These are phyloP conservation scores for Castanea sativa DNA, from an alignment of 306 rosid species.

Conservation along the genomic window DNA sequence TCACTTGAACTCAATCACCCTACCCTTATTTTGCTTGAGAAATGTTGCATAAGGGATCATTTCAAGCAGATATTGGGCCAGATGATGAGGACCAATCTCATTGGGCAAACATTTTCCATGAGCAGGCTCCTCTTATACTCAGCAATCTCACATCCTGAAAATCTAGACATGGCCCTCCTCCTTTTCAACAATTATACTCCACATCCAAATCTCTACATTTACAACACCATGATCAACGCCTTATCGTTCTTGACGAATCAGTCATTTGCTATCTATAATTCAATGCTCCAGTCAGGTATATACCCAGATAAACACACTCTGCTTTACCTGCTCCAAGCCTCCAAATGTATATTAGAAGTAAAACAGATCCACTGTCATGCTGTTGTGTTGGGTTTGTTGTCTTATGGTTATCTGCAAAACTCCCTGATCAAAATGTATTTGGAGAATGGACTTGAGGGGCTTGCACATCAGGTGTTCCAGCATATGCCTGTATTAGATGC, in stretches of 20 bases:
- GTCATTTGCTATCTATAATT: conserved; percentile 38
- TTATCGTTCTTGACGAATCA: conserved; percentile 30
- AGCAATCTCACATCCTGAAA: conserved; percentile 47
- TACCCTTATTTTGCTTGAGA: conserved; percentile 47
- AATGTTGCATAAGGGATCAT: conserved; percentile 48
- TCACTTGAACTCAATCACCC: conserved; percentile 48
- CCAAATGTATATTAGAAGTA: conserved; percentile 30
- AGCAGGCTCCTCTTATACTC: conserved; percentile 63
- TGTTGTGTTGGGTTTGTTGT: conserved; percentile 40
- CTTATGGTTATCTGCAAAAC: conserved; percentile 42
- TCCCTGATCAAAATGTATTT: conserved; percentile 33
- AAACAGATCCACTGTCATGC: conserved; percentile 53
- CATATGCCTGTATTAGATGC: conserved; percentile 27
- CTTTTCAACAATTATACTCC: conserved; percentile 53
- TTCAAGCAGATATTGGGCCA: conserved; percentile 55
- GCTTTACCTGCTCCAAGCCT: conserved; percentile 38
- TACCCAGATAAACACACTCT: conserved; percentile 48
- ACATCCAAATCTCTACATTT: conserved; percentile 50
- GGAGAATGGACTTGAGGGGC: conserved; percentile 32
- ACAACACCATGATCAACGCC: conserved; percentile 53
- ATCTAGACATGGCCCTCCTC: conserved; percentile 43
- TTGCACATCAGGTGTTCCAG: conserved; percentile 38
- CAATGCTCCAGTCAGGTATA: conserved; percentile 35
- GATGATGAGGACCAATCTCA: conserved; percentile 45
- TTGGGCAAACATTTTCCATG: conserved; percentile 63